Evolutionary conservation across 2,329 filamentous ascomycete species (phyloP).

Genomic region (Knoxdaviesia capensis): DNA sequence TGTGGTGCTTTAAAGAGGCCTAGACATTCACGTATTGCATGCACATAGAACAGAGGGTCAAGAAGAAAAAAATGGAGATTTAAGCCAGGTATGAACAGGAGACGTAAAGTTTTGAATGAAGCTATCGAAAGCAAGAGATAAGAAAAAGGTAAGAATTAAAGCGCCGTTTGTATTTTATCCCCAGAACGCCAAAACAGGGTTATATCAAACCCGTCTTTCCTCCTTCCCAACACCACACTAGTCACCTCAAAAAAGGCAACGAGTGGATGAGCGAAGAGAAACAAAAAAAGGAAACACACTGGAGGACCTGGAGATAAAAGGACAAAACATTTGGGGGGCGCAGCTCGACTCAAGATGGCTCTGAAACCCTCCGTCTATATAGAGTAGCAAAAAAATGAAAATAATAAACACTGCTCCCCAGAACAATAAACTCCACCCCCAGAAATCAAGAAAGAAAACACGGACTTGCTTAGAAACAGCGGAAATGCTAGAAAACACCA

Average conservation of each 20-base stretch:
- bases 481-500: background rate
- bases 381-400: too few species aligned
- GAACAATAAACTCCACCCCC: too few species aligned
- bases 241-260: too few species aligned
- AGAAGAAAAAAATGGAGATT: slow-evolving; percentile 1
- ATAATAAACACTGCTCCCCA: too few species aligned
- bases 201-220: background rate
- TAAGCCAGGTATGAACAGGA: slow-evolving; percentile 1
- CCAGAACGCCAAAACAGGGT: background rate
- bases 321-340: too few species aligned
- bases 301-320: background rate
- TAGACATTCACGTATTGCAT: background rate
- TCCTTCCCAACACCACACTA: background rate
- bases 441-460: slow-evolving; percentile 1
- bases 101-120: background rate
- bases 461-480: background rate
- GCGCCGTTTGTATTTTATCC: too few species aligned
- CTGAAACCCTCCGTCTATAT: too few species aligned
- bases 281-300: background rate
- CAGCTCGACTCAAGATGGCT: too few species aligned
- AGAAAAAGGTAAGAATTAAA: background rate
- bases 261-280: too few species aligned
- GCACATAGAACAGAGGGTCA: background rate
- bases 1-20: background rate
- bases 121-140: background rate